phyloP scores from a whole-genome alignment of 768 basidiomycete genomes.

The Tricholoma hemisulphureum region DNA sequence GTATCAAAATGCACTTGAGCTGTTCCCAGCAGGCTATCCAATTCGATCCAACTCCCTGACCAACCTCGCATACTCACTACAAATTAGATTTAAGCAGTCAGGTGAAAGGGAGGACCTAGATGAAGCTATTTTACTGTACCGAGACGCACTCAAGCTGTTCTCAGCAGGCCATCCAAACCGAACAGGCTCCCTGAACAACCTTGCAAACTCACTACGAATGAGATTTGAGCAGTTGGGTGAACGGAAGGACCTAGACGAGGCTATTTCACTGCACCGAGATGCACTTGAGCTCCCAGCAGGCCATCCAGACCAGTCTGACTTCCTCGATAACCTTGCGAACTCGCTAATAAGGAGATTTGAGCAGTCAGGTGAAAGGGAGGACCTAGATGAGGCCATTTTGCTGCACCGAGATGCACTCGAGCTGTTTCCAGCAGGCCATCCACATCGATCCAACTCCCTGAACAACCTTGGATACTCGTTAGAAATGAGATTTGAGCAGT shows the following conservation, averaged over 20 bases:
- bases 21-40: slow-evolving; percentile 13
- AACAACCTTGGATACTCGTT: slow-evolving; percentile 18
- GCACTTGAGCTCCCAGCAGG: slow-evolving; percentile 11
- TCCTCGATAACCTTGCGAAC: no score
- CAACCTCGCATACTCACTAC: slow-evolving; percentile 17
- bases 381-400: no score
- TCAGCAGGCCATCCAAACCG: slow-evolving; percentile 17
- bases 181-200: slow-evolving; percentile 19
- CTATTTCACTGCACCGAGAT: slow-evolving; percentile 5
- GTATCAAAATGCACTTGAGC: slow-evolving; percentile 6
- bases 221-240: slow-evolving; percentile 24
- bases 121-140: slow-evolving; percentile 24
- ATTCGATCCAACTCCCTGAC: background rate
- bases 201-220: slow-evolving; percentile 24
- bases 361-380: no score
- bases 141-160: slow-evolving; percentile 21
- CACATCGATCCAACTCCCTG: no score
- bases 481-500: slow-evolving; percentile 20
- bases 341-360: no score
- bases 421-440: no score
- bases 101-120: slow-evolving; percentile 25
- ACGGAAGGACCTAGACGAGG: slow-evolving; percentile 30
- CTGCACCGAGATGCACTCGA: no score
- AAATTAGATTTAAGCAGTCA: slow-evolving; percentile 22
- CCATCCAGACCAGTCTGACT: no score